These are phyloP conservation scores for Nicotiana otophora DNA, from an alignment of 257 asterid genomes.

Conservation along the genomic window DNA sequence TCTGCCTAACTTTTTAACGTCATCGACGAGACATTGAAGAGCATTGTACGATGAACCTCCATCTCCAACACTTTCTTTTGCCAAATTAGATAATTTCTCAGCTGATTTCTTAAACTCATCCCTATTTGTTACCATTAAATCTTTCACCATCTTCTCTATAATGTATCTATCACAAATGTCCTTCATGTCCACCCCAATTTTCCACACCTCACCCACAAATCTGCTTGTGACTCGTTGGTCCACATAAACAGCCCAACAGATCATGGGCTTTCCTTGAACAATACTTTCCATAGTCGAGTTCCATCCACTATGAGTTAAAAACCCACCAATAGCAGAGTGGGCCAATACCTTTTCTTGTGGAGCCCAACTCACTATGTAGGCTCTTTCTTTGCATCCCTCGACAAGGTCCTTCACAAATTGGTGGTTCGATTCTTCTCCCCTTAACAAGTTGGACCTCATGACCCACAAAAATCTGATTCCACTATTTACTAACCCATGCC, in stretches of 20 bases:
- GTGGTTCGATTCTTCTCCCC: not conserved
- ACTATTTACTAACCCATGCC: slow-evolving; percentile 26
- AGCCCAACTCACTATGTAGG: slow-evolving; percentile 24
- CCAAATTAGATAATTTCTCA: slow-evolving; percentile 20
- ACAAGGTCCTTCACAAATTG: slow-evolving; percentile 4
- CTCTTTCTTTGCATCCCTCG: slow-evolving; percentile 11
- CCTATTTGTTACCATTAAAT: slow-evolving; percentile 33
- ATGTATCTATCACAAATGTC: slow-evolving; percentile 35
- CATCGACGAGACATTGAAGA: slow-evolving; percentile 20
- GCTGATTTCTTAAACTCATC: slow-evolving; percentile 32
- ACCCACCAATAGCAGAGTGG: slow-evolving; percentile 24
- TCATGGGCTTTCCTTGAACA: slow-evolving; percentile 28
- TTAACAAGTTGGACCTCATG: slow-evolving; percentile 16
- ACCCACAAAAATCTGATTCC: slow-evolving; percentile 26
- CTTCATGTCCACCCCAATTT: slow-evolving; percentile 53
- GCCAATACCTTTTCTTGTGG: slow-evolving; percentile 24
- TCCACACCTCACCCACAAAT: slow-evolving; percentile 52
- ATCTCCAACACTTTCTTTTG: slow-evolving; percentile 25
- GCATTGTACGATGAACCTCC: slow-evolving; percentile 40
- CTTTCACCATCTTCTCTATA: slow-evolving; percentile 35
- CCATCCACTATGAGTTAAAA: slow-evolving; percentile 33
- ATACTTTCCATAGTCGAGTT: slow-evolving; percentile 30
- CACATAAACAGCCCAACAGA: slow-evolving; percentile 26
- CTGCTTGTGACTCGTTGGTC: slow-evolving; percentile 46
- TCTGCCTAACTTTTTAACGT: not conserved